These are phyloP conservation scores for Exophiala dermatitidis DNA, from an alignment of 2,329 filamentous ascomycete genomes.

Conservation along the genomic window DNA sequence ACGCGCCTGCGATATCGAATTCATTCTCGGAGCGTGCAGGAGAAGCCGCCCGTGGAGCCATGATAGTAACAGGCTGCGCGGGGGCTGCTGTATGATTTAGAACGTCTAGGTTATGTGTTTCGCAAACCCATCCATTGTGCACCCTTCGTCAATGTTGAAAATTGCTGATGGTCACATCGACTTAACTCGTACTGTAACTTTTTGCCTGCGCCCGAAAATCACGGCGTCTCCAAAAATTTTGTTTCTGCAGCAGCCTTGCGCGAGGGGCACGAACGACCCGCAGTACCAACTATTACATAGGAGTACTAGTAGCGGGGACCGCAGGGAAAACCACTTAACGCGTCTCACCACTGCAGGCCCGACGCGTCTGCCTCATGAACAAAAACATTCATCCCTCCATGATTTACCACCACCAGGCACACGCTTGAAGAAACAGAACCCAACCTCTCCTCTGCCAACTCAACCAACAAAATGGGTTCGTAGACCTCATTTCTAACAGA, in stretches of 20 bases:
- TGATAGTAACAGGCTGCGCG: background rate
- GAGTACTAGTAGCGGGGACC: background rate
- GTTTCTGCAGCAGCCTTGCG: slow-evolving; percentile 2
- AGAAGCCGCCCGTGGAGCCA: slow-evolving; percentile 50
- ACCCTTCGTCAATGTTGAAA: background rate
- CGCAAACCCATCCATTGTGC: background rate
- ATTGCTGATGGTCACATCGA: background rate
- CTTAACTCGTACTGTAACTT: background rate
- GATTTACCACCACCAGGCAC: too few species aligned
- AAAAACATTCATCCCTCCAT: background rate
- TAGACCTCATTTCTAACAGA: background rate
- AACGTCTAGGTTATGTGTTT: background rate
- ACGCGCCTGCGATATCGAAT: slow-evolving; percentile 75
- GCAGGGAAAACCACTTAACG: slow-evolving; percentile 11
- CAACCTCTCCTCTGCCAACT: background rate
- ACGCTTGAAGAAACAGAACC: background rate
- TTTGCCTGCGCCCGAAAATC: slow-evolving; percentile 9
- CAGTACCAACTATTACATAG: background rate
- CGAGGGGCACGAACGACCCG: background rate
- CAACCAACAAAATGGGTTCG: slow-evolving; percentile 13
- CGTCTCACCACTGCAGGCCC: slow-evolving; percentile 1
- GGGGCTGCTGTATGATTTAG: background rate
- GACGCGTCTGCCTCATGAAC: background rate
- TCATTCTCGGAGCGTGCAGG: slow-evolving; percentile 83
- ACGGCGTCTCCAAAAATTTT: slow-evolving; percentile 13